Evolutionary conservation across 805 yeast genomes (phyloP).

Genomic region (Vanderwaltozyma yarrowii): DNA sequence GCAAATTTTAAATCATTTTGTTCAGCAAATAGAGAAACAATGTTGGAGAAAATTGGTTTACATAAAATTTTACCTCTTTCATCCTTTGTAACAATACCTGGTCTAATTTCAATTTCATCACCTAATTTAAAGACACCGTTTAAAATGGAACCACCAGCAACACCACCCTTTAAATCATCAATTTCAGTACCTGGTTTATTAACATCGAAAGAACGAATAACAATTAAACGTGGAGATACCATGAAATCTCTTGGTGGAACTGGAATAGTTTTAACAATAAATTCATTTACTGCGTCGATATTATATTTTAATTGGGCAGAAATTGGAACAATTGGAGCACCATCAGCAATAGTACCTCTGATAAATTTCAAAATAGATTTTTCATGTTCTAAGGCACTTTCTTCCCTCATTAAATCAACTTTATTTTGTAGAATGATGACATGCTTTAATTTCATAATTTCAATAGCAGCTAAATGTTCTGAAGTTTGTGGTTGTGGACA

Average conservation of each 20-base stretch:
- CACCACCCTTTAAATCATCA: slow-evolving; percentile 97
- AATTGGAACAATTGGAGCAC: slow-evolving; percentile 97
- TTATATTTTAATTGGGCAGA: slow-evolving; percentile 98
- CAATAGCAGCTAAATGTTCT: slow-evolving; percentile 98
- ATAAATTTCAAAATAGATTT: slow-evolving; percentile 85
- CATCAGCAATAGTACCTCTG: slow-evolving; percentile 97
- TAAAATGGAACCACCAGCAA: slow-evolving; percentile 97
- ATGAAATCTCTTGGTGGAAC: slow-evolving; percentile 93
- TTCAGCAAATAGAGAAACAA: slow-evolving; percentile 92
- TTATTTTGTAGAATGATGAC: slow-evolving; percentile 94
- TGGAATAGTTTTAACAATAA: slow-evolving; percentile 86
- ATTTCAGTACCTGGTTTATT: slow-evolving; percentile 98
- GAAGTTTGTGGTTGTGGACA: slow-evolving; percentile 99
- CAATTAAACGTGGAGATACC: slow-evolving; percentile 90
- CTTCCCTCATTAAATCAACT: slow-evolving; percentile 98
- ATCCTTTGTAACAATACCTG: slow-evolving; percentile 97
- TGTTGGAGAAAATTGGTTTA: slow-evolving; percentile 89
- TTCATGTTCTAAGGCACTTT: slow-evolving; percentile 90
- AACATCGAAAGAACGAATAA: slow-evolving; percentile 96
- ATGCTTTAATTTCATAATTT: slow-evolving; percentile 96
- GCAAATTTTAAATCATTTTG: slow-evolving; percentile 97
- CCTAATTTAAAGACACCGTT: slow-evolving; percentile 95
- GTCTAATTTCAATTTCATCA: slow-evolving; percentile 97
- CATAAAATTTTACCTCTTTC: slow-evolving; percentile 82
- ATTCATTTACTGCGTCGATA: slow-evolving; percentile 96